Conservation (phyloP, 805 yeast genomes). For the Komagataella populi region DNA sequence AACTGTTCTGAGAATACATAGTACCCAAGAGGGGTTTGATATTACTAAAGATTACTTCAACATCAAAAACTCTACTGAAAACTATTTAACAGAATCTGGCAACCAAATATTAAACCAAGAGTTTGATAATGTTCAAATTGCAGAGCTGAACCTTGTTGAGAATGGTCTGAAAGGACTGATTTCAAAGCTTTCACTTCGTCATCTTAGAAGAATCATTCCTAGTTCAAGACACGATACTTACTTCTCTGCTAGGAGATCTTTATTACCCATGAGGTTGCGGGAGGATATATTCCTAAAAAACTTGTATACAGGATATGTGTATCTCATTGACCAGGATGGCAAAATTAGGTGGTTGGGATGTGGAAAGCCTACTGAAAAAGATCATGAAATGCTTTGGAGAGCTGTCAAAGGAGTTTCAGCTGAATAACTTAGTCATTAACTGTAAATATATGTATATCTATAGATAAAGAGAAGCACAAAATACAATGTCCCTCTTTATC, state of each 20-base stretch:
- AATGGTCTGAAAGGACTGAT: conserved; percentile 54
- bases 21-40: conserved; percentile 58
- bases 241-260: conserved; percentile 43
- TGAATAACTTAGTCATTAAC: not conserved
- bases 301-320: conserved; percentile 70
- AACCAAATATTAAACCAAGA: conserved; percentile 22
- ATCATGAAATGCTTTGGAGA: conserved; percentile 49
- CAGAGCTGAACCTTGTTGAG: conserved; percentile 69
- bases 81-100: conserved; percentile 25
- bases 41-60: conserved; percentile 51
- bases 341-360: conserved; percentile 86
- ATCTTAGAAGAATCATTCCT: conserved; percentile 30
- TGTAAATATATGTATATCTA: conserved; percentile 15
- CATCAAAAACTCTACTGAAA: conserved; percentile 24
- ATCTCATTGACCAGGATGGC: conserved; percentile 60
- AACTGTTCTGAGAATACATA: conserved; percentile 50
- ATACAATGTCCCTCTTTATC: conserved; percentile 93
- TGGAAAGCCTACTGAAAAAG: conserved; percentile 66
- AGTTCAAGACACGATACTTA: conserved; percentile 40
- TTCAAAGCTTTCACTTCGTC: conserved; percentile 15
- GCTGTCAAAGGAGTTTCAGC: conserved; percentile 39
- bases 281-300: conserved; percentile 55
- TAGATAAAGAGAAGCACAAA: conserved; percentile 87
- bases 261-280: conserved; percentile 41
- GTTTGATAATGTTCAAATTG: conserved; percentile 48